Conservation (phyloP, 495 filamentous ascomycete species). For the Tuber indicum region DNA sequence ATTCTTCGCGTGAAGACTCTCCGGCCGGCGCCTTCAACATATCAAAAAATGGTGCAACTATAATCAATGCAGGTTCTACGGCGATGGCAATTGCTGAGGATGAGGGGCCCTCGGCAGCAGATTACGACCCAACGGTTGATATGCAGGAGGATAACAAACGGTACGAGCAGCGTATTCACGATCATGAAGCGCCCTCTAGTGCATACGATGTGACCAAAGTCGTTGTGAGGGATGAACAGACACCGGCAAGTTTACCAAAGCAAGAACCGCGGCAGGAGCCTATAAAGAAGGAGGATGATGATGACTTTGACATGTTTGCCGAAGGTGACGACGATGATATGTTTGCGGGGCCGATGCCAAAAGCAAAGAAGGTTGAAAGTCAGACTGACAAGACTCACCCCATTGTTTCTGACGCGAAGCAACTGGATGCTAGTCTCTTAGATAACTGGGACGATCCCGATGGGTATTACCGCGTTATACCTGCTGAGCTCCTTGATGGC, state of each 20-base stretch:
- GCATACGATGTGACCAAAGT: slow-evolving; percentile 58
- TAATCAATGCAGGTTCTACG: slow-evolving; percentile 48
- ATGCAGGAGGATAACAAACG: slow-evolving; percentile 81
- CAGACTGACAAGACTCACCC: slow-evolving; percentile 44
- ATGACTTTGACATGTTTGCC: slow-evolving; percentile 92
- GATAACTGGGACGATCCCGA: slow-evolving; percentile 92
- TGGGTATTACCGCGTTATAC: slow-evolving; percentile 87
- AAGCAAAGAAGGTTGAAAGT: slow-evolving; percentile 43
- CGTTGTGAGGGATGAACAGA: slow-evolving; percentile 52
- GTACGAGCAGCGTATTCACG: slow-evolving; percentile 55
- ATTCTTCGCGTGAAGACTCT: slow-evolving; percentile 46
- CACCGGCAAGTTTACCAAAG: slow-evolving; percentile 46
- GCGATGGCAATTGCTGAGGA: slow-evolving; percentile 52
- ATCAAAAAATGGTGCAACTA: slow-evolving; percentile 58
- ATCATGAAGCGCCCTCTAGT: slow-evolving; percentile 52
- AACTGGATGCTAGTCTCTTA: slow-evolving; percentile 71
- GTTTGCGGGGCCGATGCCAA: slow-evolving; percentile 62
- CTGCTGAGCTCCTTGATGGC: slow-evolving; percentile 79
- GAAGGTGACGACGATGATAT: slow-evolving; percentile 84
- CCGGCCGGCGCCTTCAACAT: slow-evolving; percentile 52
- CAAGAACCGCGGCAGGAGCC: slow-evolving; percentile 44
- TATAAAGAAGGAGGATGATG: slow-evolving; percentile 52
- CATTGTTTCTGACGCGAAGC: slow-evolving; percentile 54
- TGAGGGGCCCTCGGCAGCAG: slow-evolving; percentile 82
- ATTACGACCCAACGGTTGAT: slow-evolving; percentile 89